phyloP scores from a whole-genome alignment of 805 yeast species.

The Candida michaelii region DNA sequence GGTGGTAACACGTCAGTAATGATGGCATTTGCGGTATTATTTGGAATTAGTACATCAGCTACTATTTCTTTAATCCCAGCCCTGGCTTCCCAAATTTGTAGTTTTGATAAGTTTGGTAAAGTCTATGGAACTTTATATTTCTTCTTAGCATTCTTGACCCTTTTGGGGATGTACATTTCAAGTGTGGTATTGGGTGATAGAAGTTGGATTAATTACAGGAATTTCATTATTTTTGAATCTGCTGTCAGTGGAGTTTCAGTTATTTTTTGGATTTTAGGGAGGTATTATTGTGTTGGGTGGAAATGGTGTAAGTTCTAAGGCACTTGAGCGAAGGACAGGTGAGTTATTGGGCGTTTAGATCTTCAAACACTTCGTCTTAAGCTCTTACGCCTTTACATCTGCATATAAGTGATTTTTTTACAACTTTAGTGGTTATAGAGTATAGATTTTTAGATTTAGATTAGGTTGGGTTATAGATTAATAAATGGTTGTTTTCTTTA shows the following conservation, averaged over 20 bases:
- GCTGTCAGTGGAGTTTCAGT: constrained; percentile 38
- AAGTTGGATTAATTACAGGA: constrained; percentile 32
- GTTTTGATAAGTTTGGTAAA: constrained; percentile 53
- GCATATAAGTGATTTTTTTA: too few species aligned
- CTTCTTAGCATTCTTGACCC: constrained; percentile 34
- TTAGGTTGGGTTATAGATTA: too few species aligned
- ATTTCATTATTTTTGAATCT: constrained; percentile 46
- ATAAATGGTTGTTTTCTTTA: too few species aligned
- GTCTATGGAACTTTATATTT: constrained; percentile 52
- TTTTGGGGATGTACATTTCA: constrained; percentile 29
- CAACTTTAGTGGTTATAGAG: too few species aligned
- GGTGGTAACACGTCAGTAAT: constrained; percentile 30
- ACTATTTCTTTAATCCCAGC: constrained; percentile 59
- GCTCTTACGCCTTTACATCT: too few species aligned
- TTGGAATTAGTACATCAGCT: constrained; percentile 58
- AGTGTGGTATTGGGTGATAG: constrained; percentile 28
- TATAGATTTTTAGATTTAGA: too few species aligned
- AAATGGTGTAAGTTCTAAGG: constrained; percentile 30
- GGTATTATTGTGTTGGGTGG: constrained; percentile 47
- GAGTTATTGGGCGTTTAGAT: not conserved
- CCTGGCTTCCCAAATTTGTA: constrained; percentile 58
- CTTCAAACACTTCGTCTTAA: too few species aligned
- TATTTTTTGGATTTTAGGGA: constrained; percentile 41
- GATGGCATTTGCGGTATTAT: constrained; percentile 47
- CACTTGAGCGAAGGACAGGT: not conserved